Evolutionary conservation across 139 green algal species (phyloP).

Genomic region (Coelastrella sp.): DNA sequence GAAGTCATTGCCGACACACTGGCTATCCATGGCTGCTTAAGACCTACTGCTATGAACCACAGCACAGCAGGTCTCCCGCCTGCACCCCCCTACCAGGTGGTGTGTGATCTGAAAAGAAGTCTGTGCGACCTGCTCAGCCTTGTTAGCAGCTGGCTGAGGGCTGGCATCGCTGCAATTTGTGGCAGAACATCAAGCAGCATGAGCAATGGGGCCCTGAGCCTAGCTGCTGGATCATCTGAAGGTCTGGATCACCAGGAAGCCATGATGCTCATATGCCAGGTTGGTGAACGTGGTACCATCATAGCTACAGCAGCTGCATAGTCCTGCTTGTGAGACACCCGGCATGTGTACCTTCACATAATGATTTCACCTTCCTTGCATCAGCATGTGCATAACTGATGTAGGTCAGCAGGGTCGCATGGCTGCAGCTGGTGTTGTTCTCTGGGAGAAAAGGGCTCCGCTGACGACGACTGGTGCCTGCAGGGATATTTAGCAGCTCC

Average conservation of each 20-base stretch:
- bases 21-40: background rate
- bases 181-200: background rate
- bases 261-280: background rate
- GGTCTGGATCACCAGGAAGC: slow-evolving; percentile 2
- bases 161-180: background rate
- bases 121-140: background rate
- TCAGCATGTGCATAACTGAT: too few species aligned
- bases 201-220: background rate
- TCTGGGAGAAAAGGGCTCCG: too few species aligned
- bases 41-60: background rate
- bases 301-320: too few species aligned
- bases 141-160: slow-evolving; percentile 18
- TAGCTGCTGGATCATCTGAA: background rate
- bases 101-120: background rate
- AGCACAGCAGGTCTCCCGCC: background rate
- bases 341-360: too few species aligned
- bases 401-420: too few species aligned
- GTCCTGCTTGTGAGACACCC: too few species aligned
- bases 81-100: background rate
- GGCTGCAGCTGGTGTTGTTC: too few species aligned
- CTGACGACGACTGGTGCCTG: too few species aligned
- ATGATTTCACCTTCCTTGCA: too few species aligned
- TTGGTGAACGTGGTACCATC: too few species aligned
- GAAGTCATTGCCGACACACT: background rate
- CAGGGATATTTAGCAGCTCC: too few species aligned